These are phyloP conservation scores for Fomitopsis palustris DNA, from an alignment of 1,284 basidiomycete genomes.

Conservation along the genomic window DNA sequence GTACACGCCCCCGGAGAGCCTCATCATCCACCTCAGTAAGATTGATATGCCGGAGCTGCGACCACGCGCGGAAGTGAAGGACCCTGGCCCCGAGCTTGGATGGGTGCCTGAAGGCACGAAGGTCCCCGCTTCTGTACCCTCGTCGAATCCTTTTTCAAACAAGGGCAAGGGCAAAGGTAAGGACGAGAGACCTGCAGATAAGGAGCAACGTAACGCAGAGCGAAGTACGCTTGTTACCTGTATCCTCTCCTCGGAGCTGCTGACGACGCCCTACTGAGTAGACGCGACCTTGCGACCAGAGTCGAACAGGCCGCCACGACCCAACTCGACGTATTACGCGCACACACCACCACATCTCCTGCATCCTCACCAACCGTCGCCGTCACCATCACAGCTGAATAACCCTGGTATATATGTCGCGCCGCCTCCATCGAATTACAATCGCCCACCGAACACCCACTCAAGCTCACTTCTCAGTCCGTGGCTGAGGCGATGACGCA, in stretches of 20 bases:
- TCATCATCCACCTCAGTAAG: slow-evolving; percentile 75
- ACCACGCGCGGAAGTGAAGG: slow-evolving; percentile 35
- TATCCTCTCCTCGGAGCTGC: neutral
- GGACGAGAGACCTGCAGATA: slow-evolving; percentile 19
- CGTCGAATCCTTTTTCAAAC: neutral
- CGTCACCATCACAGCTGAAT: slow-evolving; percentile 43
- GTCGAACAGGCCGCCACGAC: slow-evolving; percentile 10
- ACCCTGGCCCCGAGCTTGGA: slow-evolving; percentile 2
- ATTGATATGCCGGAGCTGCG: slow-evolving; percentile 79
- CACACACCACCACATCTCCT: slow-evolving; percentile 23
- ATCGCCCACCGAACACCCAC: neutral
- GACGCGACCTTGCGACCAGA: neutral
- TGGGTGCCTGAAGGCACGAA: neutral
- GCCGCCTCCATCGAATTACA: slow-evolving; percentile 22
- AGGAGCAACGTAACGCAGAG: slow-evolving; percentile 21
- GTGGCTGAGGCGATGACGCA: neutral
- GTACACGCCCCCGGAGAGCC: slow-evolving; percentile 62
- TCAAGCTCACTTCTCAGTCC: neutral
- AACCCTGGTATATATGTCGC: slow-evolving; percentile 40
- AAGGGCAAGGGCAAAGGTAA: slow-evolving; percentile 10
- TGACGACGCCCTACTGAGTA: neutral
- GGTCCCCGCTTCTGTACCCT: neutral
- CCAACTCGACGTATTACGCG: slow-evolving; percentile 7
- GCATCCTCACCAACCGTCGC: slow-evolving; percentile 37
- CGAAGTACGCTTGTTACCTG: neutral